Conservation (phyloP, 495 filamentous ascomycete genomes). For the Lasiosphaeria hispida region DNA sequence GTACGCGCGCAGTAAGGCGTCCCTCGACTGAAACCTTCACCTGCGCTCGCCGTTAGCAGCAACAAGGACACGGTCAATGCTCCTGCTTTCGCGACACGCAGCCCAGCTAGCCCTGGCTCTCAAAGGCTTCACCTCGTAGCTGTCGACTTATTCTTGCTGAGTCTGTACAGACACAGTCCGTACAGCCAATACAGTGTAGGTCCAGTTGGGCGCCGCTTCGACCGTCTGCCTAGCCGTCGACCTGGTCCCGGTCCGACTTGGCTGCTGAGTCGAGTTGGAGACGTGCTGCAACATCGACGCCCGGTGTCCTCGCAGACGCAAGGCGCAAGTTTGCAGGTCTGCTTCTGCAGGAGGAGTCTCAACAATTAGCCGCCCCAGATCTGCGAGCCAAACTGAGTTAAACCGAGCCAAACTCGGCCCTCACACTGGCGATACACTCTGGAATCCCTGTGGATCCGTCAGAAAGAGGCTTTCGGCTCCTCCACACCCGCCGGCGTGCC, state of each 20-base stretch:
- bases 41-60: constrained; percentile 9
- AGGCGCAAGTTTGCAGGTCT: constrained; percentile 13
- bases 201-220: constrained; percentile 7
- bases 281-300: neutral
- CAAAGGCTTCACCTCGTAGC: neutral
- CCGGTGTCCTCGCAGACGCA: constrained; percentile 20
- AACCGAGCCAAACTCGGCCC: neutral
- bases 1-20: neutral
- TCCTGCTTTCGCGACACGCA: constrained; percentile 8
- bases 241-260: constrained; percentile 11
- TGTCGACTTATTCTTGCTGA: neutral
- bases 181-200: neutral
- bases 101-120: neutral
- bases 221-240: neutral
- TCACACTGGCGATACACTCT: constrained; percentile 17
- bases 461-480: constrained; percentile 4
- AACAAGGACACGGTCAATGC: constrained; percentile 13
- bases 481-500: constrained; percentile 11
- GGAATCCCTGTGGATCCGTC: constrained; percentile 6
- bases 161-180: neutral
- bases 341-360: constrained; percentile 27
- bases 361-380: constrained; percentile 25
- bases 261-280: neutral
- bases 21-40: constrained; percentile 12
- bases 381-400: constrained; percentile 2